Percentiles rank a stretch among this genome's conserved stretches.
phyloP scores from a whole-genome alignment of 1,139 yeast species.

The Suhomyces bokatorum region DNA sequence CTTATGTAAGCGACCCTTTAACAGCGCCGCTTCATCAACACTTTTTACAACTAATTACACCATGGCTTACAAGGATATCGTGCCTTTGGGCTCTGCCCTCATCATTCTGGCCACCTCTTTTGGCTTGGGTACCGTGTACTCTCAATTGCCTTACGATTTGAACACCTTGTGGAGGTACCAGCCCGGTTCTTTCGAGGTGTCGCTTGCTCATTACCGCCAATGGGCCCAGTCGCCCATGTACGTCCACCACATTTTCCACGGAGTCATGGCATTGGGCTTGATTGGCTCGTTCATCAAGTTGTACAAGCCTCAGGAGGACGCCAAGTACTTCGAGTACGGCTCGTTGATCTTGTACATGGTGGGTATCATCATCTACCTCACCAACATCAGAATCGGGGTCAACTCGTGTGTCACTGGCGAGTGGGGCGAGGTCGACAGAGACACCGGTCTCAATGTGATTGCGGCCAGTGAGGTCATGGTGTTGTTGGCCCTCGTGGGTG shows the following conservation, averaged over 20 bases:
- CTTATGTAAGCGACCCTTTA: neutral
- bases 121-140: constrained; percentile 74
- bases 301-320: constrained; percentile 81
- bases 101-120: constrained; percentile 61
- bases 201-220: constrained; percentile 70
- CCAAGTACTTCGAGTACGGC: constrained; percentile 88
- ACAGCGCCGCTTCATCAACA: neutral
- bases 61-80: constrained; percentile 45
- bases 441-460: constrained; percentile 85
- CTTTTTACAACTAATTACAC: neutral
- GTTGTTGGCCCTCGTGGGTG: constrained; percentile 71
- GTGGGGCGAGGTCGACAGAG: constrained; percentile 92
- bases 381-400: constrained; percentile 83
- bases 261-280: constrained; percentile 60
- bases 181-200: constrained; percentile 57
- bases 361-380: constrained; percentile 74
- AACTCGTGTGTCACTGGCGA: constrained; percentile 65
- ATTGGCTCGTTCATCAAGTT: constrained; percentile 75
- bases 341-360: constrained; percentile 69
- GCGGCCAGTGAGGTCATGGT: constrained; percentile 87
- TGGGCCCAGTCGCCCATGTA: constrained; percentile 67
- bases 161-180: constrained; percentile 66
- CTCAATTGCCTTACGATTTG: constrained; percentile 81
- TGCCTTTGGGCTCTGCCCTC: constrained; percentile 52
- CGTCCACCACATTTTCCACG: constrained; percentile 63